Conservation (phyloP, 1,139 yeast species). For the Saccharomyces hybrid region DNA sequence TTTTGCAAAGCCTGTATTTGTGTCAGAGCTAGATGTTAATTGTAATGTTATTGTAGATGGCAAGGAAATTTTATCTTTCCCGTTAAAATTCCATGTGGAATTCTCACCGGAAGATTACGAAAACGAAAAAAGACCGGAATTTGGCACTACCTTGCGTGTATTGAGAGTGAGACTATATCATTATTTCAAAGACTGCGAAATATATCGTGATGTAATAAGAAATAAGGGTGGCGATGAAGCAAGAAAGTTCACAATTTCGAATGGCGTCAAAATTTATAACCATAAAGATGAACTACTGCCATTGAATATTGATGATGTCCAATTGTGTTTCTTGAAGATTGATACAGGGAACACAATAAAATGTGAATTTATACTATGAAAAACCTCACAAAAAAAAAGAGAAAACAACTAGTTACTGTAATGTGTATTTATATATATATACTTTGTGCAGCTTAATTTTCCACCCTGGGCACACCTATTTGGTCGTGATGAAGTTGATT, state of each 20-base stretch:
- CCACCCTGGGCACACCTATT: constrained; percentile 34
- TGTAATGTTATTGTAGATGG: constrained; percentile 37
- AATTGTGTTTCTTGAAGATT: constrained; percentile 52
- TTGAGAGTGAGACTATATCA: constrained; percentile 47
- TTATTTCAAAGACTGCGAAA: constrained; percentile 47
- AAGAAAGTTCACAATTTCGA: constrained; percentile 24
- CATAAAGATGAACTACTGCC: constrained; percentile 28
- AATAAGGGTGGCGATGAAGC: constrained; percentile 7
- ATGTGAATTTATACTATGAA: constrained; percentile 34
- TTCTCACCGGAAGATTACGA: constrained; percentile 74
- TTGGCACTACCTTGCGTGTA: constrained; percentile 60
- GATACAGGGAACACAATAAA: constrained; percentile 60
- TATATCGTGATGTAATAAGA: constrained; percentile 31
- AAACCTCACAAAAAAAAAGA: neutral
- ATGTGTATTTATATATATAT: constrained; percentile 1
- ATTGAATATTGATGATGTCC: constrained; percentile 38
- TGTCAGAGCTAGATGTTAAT: constrained; percentile 61
- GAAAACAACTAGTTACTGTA: no score
- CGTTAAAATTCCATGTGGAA: constrained; percentile 59
- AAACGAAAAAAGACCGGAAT: constrained; percentile 49
- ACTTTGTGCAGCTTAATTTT: constrained; percentile 7
- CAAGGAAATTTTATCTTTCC: constrained; percentile 29
- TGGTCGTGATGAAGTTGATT: constrained; percentile 40
- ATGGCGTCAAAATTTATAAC: constrained; percentile 33
- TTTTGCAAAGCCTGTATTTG: constrained; percentile 64